Conservation (phyloP, 1,284 basidiomycete species). For the Leccinum solheimii region DNA sequence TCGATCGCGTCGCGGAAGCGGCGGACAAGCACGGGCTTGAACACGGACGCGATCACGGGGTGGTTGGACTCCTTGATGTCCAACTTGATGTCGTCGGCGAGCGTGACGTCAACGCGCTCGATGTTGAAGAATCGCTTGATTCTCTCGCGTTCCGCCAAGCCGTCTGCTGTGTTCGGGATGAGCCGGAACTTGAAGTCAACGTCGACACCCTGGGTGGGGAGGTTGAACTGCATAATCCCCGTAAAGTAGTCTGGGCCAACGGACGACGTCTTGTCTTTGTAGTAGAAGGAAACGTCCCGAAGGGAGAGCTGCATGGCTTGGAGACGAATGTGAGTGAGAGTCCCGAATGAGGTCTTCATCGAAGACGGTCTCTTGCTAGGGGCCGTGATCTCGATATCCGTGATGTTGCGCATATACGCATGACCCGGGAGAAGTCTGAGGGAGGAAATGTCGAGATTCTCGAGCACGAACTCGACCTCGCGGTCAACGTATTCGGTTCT, state of each 20-base stretch:
- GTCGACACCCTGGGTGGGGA: slow-evolving; percentile 65
- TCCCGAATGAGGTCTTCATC: slow-evolving; percentile 53
- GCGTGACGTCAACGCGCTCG: slow-evolving; percentile 50
- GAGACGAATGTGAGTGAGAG: slow-evolving; percentile 60
- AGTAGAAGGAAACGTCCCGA: slow-evolving; percentile 69
- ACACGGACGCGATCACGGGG: slow-evolving; percentile 54
- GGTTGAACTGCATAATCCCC: slow-evolving; percentile 57
- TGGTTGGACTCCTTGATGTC: slow-evolving; percentile 62
- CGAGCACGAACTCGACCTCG: slow-evolving; percentile 68
- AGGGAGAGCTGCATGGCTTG: slow-evolving; percentile 63
- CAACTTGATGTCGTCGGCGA: slow-evolving; percentile 54
- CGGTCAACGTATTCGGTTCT: slow-evolving; percentile 68
- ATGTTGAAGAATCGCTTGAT: slow-evolving; percentile 54
- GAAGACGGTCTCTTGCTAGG: slow-evolving; percentile 35
- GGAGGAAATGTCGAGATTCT: slow-evolving; percentile 66
- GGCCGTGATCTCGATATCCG: slow-evolving; percentile 65
- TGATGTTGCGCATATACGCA: slow-evolving; percentile 69
- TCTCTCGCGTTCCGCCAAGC: slow-evolving; percentile 43
- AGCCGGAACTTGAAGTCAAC: slow-evolving; percentile 63
- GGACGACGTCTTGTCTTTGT: slow-evolving; percentile 55
- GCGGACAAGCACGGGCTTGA: slow-evolving; percentile 58
- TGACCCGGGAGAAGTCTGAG: slow-evolving; percentile 67
- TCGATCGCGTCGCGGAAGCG: slow-evolving; percentile 59
- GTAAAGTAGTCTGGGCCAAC: slow-evolving; percentile 56
- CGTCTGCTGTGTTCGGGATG: slow-evolving; percentile 50